Evolutionary conservation across 2,329 filamentous ascomycete species (phyloP).

Genomic region (Penicillium sp.): DNA sequence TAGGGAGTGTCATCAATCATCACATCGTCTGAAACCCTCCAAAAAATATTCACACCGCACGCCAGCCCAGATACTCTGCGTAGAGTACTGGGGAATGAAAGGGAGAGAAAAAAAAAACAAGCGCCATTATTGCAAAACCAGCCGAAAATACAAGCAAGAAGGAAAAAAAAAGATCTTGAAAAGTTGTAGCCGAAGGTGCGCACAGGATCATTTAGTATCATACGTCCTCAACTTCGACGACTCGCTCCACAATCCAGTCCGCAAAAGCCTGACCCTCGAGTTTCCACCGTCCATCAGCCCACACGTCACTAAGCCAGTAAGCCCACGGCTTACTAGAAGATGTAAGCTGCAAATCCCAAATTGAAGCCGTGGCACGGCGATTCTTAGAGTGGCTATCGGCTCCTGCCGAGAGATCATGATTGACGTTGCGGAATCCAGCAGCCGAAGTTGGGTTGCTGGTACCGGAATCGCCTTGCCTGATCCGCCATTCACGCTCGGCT

Average conservation of each 20-base stretch:
- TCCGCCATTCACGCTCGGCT: constrained; percentile 70
- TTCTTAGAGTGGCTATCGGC: constrained; percentile 15
- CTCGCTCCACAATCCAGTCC: constrained; percentile 43
- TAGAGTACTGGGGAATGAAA: neutral
- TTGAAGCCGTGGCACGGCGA: constrained; percentile 21
- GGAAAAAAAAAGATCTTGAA: neutral
- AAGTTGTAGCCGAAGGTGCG: neutral
- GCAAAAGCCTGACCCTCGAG: constrained; percentile 42
- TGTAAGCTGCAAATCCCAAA: constrained; percentile 28
- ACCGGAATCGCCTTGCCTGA: constrained; percentile 55
- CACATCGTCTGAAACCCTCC: constrained; percentile 15
- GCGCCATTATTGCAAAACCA: neutral
- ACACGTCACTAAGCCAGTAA: constrained; percentile 41
- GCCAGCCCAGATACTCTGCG: neutral
- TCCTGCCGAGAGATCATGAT: constrained; percentile 28
- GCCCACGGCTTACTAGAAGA: constrained; percentile 27
- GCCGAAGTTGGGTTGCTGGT: constrained; percentile 13
- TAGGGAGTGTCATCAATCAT: constrained; percentile 23
- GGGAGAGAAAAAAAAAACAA: neutral
- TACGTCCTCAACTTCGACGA: constrained; percentile 40
- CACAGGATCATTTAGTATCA: constrained; percentile 23
- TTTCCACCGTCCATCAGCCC: constrained; percentile 44
- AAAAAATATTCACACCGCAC: neutral
- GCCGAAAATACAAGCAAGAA: neutral
- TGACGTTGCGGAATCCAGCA: constrained; percentile 26